Evolutionary conservation across 148 eudicot species (phyloP).

Genomic region (Talinum fruticosum): DNA sequence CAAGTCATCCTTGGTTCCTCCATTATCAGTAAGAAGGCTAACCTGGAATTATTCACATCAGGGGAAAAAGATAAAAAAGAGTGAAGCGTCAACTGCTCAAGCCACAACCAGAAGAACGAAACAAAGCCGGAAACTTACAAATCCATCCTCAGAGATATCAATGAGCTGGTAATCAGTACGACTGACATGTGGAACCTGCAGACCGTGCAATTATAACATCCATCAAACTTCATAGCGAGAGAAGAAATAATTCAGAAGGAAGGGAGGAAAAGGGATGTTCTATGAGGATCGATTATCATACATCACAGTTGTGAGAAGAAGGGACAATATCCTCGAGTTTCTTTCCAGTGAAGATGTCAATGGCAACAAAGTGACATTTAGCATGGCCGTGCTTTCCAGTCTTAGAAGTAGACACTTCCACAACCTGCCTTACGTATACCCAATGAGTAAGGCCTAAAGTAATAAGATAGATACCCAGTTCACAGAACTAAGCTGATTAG

Average conservation of each 20-base stretch:
- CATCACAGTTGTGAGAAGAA: slow-evolving; percentile 81
- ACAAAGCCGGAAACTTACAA: slow-evolving; percentile 33
- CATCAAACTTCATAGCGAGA: neutral
- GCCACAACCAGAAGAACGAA: neutral
- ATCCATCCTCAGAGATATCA: slow-evolving; percentile 75
- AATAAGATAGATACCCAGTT: no score
- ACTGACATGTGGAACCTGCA: slow-evolving; percentile 71
- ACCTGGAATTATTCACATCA: slow-evolving; percentile 25
- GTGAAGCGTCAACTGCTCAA: neutral
- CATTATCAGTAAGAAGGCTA: slow-evolving; percentile 60
- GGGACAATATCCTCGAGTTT: slow-evolving; percentile 83
- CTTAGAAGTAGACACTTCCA: slow-evolving; percentile 85
- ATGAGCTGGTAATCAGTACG: slow-evolving; percentile 75
- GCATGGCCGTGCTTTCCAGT: slow-evolving; percentile 92
- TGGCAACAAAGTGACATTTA: slow-evolving; percentile 71
- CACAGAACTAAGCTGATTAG: no score
- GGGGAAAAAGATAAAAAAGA: neutral
- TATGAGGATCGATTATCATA: slow-evolving; percentile 14
- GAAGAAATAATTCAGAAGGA: neutral
- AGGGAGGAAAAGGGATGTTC: neutral
- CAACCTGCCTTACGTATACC: slow-evolving; percentile 58
- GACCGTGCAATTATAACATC: neutral
- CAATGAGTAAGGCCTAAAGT: no score
- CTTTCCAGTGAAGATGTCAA: slow-evolving; percentile 76
- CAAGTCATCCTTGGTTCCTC: slow-evolving; percentile 63